Percentiles rank a stretch among this genome's conserved stretches.
These are phyloP conservation scores for Endotrypanum monterogeii DNA, from an alignment of 208 protist genomes.

Conservation along the genomic window DNA sequence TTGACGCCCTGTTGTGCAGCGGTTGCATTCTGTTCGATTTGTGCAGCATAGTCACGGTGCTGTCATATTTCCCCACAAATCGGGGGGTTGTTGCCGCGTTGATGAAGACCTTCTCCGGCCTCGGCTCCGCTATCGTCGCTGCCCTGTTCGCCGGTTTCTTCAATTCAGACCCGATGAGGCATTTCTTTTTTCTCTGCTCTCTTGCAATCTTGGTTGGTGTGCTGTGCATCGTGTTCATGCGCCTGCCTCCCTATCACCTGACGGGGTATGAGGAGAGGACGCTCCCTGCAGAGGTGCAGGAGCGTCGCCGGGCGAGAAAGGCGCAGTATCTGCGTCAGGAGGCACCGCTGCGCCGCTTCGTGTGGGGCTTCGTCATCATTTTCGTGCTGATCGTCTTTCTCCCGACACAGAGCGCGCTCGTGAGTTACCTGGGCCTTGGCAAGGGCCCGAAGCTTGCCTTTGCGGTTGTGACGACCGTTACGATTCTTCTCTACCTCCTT, in stretches of 20 bases:
- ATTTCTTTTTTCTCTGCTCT: constrained; percentile 61
- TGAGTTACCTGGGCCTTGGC: constrained; percentile 41
- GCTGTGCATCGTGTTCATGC: constrained; percentile 41
- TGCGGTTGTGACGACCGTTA: constrained; percentile 38
- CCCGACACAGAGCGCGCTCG: constrained; percentile 44
- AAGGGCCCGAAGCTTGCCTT: constrained; percentile 29
- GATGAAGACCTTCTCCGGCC: constrained; percentile 61
- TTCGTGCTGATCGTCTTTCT: constrained; percentile 58
- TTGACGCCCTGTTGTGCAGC: constrained; percentile 47
- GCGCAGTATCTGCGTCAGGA: constrained; percentile 61
- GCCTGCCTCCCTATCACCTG: constrained; percentile 62
- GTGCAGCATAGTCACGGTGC: constrained; percentile 43
- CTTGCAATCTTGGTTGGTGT: constrained; percentile 22
- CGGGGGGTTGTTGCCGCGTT: constrained; percentile 53
- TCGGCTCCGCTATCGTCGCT: constrained; percentile 58
- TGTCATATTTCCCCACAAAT: constrained; percentile 54
- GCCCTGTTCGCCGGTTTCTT: constrained; percentile 59
- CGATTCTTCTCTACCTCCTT: constrained; percentile 23
- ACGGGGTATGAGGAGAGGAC: constrained; percentile 37
- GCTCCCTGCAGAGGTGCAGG: constrained; percentile 41
- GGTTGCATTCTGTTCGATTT: constrained; percentile 42
- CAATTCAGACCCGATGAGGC: constrained; percentile 23
- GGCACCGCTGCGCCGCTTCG: constrained; percentile 54
- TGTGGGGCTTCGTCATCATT: constrained; percentile 51
- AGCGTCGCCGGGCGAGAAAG: constrained; percentile 35